A percentile compares a stretch with the other conserved stretches of the same genome.
Evolutionary conservation across 2,329 filamentous ascomycete species (phyloP).

Genomic region (Annulohypoxylon truncatum): DNA sequence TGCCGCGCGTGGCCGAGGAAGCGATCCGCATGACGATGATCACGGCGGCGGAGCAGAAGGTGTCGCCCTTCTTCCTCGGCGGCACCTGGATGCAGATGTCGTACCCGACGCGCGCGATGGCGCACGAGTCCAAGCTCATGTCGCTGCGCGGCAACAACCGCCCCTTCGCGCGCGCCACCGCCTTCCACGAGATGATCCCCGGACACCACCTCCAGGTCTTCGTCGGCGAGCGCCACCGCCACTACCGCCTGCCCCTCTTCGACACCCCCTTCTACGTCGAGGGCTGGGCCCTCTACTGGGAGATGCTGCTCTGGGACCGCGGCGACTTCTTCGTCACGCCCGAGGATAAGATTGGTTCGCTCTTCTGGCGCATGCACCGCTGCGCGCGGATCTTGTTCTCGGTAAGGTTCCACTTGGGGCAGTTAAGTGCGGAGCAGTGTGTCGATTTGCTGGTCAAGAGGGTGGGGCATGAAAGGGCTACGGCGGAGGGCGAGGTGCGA

Average conservation of each 20-base stretch:
- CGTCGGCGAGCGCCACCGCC: constrained; percentile 58
- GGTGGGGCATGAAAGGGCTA: constrained; percentile 69
- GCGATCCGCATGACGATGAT: constrained; percentile 69
- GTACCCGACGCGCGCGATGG: constrained; percentile 65
- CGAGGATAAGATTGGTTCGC: constrained; percentile 65
- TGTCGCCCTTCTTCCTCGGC: constrained; percentile 70
- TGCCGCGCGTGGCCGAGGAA: constrained; percentile 64
- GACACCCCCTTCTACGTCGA: constrained; percentile 69
- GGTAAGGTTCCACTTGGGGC: constrained; percentile 67
- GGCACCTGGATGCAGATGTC: constrained; percentile 65
- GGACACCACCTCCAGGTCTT: constrained; percentile 67
- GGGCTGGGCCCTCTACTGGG: constrained; percentile 73
- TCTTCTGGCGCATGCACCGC: constrained; percentile 73
- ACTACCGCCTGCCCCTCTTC: constrained; percentile 63
- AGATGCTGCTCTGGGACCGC: constrained; percentile 67
- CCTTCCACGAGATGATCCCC: constrained; percentile 71
- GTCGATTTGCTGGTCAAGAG: constrained; percentile 66
- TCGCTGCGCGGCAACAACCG: constrained; percentile 69
- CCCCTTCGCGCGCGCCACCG: constrained; percentile 67
- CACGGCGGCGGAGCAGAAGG: constrained; percentile 62
- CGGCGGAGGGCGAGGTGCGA: constrained; percentile 70
- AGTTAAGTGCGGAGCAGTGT: constrained; percentile 64
- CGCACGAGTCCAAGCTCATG: constrained; percentile 67
- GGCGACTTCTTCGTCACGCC: constrained; percentile 62
- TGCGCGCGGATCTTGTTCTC: constrained; percentile 70